Base-by-base conservation (phyloP, 2,329 filamentous ascomycete genomes). In the Aureobasidium sp. region DNA sequence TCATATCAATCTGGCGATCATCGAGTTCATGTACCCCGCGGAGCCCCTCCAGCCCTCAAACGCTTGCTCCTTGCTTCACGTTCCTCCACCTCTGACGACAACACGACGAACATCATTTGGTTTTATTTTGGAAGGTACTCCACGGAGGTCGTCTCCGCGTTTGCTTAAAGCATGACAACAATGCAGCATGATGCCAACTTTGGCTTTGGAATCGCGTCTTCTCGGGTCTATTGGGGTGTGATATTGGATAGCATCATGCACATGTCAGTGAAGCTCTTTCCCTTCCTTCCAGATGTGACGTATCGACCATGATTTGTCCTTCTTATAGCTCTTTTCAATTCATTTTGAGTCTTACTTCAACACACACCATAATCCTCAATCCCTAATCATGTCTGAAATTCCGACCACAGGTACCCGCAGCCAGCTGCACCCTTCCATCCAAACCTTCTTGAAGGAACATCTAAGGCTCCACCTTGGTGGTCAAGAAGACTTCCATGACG, bases 401-500 rank as follows among this genome's bases (percentile, higher is more conserved):
- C 34, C 34, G 3, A 37, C 34, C 34, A 37, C 34, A 37, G 34
- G 34, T 37, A 15, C 34, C 34, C 34, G 34, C 34, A 37, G 34
- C 34, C 34, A 37, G 34, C 34, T 37, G 34, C 34, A 37, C 34
- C 34, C 34, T 13, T 37, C 34, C 5, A 37, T 37, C 13, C 34
- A 37, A 6, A 37, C 34, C 34, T 37, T 37, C 34, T 15, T 37
- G 34, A 37, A 37, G 10, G 12, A 37, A 2, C 34, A 37, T 13
- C 34, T 10, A 13, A 15, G 15, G 1, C 34, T 37, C 34, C 34
- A 37, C 34, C 34, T 37, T 37, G 34, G 34, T 37, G 67, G 65
- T 20, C 61, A 64, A 34, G 67, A 64, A 29, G 68, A 69, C 61
- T 71, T 70, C 62, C 64, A 67, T 41, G 56, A 53, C 6, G 69